A percentile compares a stretch with the other conserved stretches of the same genome.
These are phyloP conservation scores for Plasmodium vivax DNA, from an alignment of 169 alveolate species.

Conservation along the genomic window DNA sequence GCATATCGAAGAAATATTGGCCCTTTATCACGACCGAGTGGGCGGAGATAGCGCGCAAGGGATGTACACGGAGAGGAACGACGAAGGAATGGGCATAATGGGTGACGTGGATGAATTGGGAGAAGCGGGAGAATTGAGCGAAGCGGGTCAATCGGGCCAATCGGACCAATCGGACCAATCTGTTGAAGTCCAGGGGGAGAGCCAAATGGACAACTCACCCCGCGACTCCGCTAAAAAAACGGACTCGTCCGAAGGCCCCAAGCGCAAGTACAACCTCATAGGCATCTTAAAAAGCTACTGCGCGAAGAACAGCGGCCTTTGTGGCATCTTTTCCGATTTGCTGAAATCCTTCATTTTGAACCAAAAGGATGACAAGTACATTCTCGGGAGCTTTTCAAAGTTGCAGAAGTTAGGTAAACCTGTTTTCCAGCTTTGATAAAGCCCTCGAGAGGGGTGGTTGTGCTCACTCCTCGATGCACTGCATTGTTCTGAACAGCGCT, in stretches of 20 bases:
- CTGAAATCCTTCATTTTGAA: slow-evolving; percentile 25
- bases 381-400: slow-evolving; percentile 13
- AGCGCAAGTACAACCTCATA: slow-evolving; percentile 16
- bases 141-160: neutral
- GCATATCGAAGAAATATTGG: slow-evolving; percentile 44
- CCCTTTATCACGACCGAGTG: slow-evolving; percentile 1
- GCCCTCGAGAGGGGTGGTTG: neutral
- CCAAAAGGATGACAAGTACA: slow-evolving; percentile 52
- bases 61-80: neutral
- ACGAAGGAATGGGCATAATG: neutral
- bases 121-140: neutral
- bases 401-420: slow-evolving; percentile 45
- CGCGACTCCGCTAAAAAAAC: neutral
- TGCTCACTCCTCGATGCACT: neutral
- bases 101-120: neutral
- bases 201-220: neutral
- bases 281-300: slow-evolving; percentile 27
- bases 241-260: neutral
- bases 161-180: neutral
- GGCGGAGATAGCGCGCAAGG: neutral
- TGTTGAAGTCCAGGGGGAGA: neutral
- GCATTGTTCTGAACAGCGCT: neutral
- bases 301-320: neutral
- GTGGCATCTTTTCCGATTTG: slow-evolving; percentile 23
- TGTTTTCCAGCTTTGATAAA: neutral